phyloP scores from a whole-genome alignment of 2,329 filamentous ascomycete species.

The Cryphonectria radicalis region DNA sequence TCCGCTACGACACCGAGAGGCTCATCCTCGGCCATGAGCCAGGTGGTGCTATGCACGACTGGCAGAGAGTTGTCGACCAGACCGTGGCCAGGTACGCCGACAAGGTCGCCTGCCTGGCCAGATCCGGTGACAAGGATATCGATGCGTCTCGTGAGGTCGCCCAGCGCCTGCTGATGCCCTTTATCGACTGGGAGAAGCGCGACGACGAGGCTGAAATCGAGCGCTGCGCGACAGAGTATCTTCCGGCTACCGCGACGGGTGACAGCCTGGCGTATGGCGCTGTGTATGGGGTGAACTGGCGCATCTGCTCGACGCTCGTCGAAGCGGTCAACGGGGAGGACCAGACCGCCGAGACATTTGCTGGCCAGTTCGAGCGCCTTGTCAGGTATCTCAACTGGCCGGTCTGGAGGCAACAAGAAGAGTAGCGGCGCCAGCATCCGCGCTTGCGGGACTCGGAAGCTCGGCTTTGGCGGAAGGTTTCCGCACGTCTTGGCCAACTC shows the following conservation, averaged over 20 bases:
- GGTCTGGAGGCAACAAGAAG: background rate
- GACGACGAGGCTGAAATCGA: no score
- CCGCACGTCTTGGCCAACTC: slow-evolving; percentile 1
- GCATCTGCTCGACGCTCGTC: background rate
- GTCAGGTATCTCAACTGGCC: background rate
- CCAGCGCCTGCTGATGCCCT: background rate
- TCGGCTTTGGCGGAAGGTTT: slow-evolving; percentile 11
- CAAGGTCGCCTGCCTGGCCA: background rate
- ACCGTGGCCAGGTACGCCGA: background rate
- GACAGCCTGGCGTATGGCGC: background rate
- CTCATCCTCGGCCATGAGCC: background rate
- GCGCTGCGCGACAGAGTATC: background rate
- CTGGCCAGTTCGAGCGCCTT: background rate
- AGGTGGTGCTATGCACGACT: background rate
- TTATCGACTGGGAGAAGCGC: slow-evolving; percentile 1
- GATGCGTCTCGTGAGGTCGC: background rate
- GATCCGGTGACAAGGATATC: background rate
- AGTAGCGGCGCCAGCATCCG: background rate
- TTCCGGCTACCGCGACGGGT: background rate
- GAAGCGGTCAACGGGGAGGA: background rate
- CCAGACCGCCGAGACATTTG: background rate
- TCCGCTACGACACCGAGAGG: background rate
- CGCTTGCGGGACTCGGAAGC: background rate
- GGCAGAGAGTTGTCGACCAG: background rate
- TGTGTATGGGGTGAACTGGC: background rate